Evolutionary conservation across 352 stramenopile genomes (phyloP), one percentile per base, ranked within the genome.

Genomic region (Aphanomyces cochlioides): DNA sequence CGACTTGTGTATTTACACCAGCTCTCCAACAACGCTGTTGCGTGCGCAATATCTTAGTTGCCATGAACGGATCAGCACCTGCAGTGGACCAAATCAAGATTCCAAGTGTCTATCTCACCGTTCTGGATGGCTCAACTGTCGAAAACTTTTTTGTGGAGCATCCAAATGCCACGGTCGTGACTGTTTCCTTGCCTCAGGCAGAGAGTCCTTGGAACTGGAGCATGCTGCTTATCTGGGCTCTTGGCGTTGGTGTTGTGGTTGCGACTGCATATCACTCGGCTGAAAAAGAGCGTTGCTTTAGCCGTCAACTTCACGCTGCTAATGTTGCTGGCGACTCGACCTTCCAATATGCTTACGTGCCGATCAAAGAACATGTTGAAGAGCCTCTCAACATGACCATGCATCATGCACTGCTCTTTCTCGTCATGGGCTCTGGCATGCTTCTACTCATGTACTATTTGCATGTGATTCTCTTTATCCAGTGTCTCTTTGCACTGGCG

Each of bases 391-490:
- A 88, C 21, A 75, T 91, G n/a, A 80, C 76, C 5, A 71, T 73
- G n/a, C 75, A 71, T 7, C 84, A 91, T 57, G 78, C 82, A 4
- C 19, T 85, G 19, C 78, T 79, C 57, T 90, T 91, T 56, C 65
- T 90, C 40, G 61, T 88, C 10, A 82, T 78, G 3, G 81, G 82
- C 3, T 91, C 82, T 0, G 73, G 66, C 36, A 72, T 85, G 63
- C 72, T 91, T 21, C 61, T 91, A 38, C 56, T 91, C 61, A 69
- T 90, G 39, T 91, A 86, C 78, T 91, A 90, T 40, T 81, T 86
- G 40, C 76, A 89, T 68, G 10, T 90, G 19, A 57, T 74, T 48
- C 66, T 90, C 13, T 61, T 87, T 38, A 73, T 91, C 50, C 84
- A 80, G 63, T 72, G 88, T 15, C 56, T 89, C 3, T 91, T 91